Evolutionary conservation across 2,329 filamentous ascomycete genomes (phyloP).

Genomic region (Metarhizium anisopliae): DNA sequence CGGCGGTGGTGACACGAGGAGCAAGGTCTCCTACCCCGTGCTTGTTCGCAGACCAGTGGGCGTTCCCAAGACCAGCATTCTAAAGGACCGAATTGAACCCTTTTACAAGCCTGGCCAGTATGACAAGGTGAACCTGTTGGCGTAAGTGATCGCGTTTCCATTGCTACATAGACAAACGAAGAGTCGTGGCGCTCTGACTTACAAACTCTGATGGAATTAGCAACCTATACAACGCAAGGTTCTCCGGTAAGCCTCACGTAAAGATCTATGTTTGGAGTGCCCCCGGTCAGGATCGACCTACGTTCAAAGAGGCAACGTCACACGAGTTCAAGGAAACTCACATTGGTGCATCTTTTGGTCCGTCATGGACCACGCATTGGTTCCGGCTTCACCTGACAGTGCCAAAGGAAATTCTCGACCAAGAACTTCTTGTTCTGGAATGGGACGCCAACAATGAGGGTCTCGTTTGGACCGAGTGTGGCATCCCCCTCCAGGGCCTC

Average conservation of each 20-base stretch:
- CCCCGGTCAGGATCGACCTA: constrained; percentile 68
- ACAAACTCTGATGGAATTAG: constrained; percentile 10
- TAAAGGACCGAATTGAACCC: constrained; percentile 71
- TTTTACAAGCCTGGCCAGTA: constrained; percentile 79
- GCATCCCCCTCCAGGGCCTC: constrained; percentile 83
- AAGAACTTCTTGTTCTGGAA: constrained; percentile 84
- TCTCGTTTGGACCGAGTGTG: constrained; percentile 85
- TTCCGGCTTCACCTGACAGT: constrained; percentile 77
- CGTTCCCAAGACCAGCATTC: constrained; percentile 77
- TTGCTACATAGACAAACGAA: constrained; percentile 7
- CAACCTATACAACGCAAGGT: constrained; percentile 29
- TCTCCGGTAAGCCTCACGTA: constrained; percentile 64
- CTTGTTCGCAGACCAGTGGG: constrained; percentile 50
- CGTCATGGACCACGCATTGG: constrained; percentile 97
- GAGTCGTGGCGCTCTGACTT: not conserved
- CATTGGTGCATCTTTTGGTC: constrained; percentile 75
- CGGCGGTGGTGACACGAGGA: constrained; percentile 36
- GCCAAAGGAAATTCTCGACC: constrained; percentile 61
- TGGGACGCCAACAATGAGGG: constrained; percentile 96
- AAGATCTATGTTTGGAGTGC: constrained; percentile 82
- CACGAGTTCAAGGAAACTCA: constrained; percentile 67
- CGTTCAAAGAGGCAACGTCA: constrained; percentile 72
- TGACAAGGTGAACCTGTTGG: constrained; percentile 61
- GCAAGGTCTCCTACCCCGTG: constrained; percentile 41
- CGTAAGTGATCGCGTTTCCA: constrained; percentile 36